Base-by-base conservation (phyloP, 2,329 filamentous ascomycete genomes). In the Amylocarpus encephaloides region DNA sequence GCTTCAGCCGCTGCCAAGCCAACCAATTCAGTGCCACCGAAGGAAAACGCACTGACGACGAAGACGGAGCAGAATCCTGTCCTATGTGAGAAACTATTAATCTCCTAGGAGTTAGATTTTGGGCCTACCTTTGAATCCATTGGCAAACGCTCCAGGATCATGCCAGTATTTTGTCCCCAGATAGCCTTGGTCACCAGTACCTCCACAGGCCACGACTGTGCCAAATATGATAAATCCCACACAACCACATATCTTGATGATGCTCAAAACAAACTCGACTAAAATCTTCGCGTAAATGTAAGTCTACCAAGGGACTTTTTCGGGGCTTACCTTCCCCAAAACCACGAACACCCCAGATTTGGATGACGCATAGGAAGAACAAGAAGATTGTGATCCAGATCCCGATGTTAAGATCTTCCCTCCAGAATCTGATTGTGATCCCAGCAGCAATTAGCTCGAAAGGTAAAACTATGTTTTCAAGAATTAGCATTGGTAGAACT, bases 171-270 rank as follows among this genome's bases (percentile, higher is more conserved):
- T 71, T 18, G 75, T 78, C 11, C 82, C 57, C 77, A 83, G 75
- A 63, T 83, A 80, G 36, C 78, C 75, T 77, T 36, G 80, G 18
- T 33, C 29, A 9, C 57, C 61, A 30, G 49, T 75, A 44, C 76
- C 79, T 43, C 79, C 79, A 50, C 68, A 71, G 64, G 79, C 73
- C 62, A 82, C 75, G 48, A 82, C 66, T 49, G 82, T 78, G 44
- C 75, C 79, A 30, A 83, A 67, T 59, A 85, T 74, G 65, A 85
- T 83, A 64, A 85, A 83, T 5, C 80, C 81, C 6, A 75, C 66
- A 54, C 79, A 78, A 15, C 80, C 77, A 7, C 68, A 60, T 57
- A 83, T 72, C 64, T 83, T 83, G 62, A 83, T 72, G 50, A 76
- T 68, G 55, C 72, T 73, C 16, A 83, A 73, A 19, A 77, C 52